Evolutionary conservation across 805 yeast species (phyloP).

Genomic region (Saturnispora ahearnii): DNA sequence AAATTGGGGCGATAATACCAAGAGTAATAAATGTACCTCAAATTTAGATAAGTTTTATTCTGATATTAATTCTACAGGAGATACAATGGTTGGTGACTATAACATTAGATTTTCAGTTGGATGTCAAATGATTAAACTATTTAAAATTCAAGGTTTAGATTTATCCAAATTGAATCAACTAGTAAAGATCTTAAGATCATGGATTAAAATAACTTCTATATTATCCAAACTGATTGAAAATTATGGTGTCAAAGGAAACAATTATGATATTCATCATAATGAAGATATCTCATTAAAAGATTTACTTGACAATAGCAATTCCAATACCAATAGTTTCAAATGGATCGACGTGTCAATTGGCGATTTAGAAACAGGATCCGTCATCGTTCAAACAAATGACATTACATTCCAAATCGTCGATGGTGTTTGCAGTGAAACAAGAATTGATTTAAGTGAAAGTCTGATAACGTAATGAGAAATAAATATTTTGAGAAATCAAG

Average conservation of each 20-base stretch:
- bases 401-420: not conserved
- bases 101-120: conserved; percentile 18
- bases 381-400: not conserved
- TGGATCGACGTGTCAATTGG: conserved; percentile 5
- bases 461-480: not conserved
- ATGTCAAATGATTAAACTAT: conserved; percentile 23
- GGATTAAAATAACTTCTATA: conserved; percentile 23
- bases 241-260: not conserved
- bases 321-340: not conserved
- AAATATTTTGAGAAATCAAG: not conserved
- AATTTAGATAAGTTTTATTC: conserved; percentile 17
- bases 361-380: not conserved
- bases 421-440: conserved; percentile 2
- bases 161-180: conserved; percentile 15
- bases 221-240: conserved; percentile 13
- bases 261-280: not conserved
- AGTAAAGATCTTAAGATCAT: conserved; percentile 19
- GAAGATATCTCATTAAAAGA: not conserved
- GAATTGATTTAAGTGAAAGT: conserved; percentile 2
- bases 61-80: conserved; percentile 13
- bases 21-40: not conserved
- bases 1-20: conserved; percentile 14
- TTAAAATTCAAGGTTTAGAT: conserved; percentile 20
- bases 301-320: not conserved
- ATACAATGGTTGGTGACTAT: not conserved